Percentiles rank a stretch among this genome's conserved stretches.
These are phyloP conservation scores for Sarcomyxa edulis DNA, from an alignment of 768 basidiomycete species.

Conservation along the genomic window DNA sequence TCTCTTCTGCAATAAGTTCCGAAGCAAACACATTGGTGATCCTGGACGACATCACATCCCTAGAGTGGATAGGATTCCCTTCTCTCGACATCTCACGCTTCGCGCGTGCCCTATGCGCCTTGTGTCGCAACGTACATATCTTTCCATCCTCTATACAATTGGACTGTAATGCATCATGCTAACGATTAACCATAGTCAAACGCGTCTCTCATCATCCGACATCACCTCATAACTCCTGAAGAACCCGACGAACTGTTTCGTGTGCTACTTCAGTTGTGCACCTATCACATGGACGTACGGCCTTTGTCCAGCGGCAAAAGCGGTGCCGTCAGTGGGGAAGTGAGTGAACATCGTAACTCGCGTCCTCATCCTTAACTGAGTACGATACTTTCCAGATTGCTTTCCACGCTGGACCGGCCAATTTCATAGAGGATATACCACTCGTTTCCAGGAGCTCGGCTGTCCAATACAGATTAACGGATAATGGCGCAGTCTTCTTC, in stretches of 20 bases:
- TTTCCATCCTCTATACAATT: background rate
- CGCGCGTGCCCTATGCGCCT: conserved; percentile 49
- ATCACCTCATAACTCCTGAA: conserved; percentile 51
- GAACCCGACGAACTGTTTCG: conserved; percentile 60
- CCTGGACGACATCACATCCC: conserved; percentile 62
- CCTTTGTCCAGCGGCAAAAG: conserved; percentile 72
- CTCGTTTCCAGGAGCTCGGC: conserved; percentile 49
- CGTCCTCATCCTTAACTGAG: background rate
- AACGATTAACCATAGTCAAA: conserved; percentile 30
- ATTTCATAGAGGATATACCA: conserved; percentile 24
- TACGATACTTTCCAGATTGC: conserved; percentile 40
- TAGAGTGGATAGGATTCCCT: conserved; percentile 69
- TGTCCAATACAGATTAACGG: conserved; percentile 68
- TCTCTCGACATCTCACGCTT: conserved; percentile 49
- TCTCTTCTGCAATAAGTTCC: conserved; percentile 20
- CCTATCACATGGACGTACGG: conserved; percentile 68
- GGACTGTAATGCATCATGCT: conserved; percentile 3
- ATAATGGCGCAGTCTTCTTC: conserved; percentile 62
- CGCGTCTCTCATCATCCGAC: conserved; percentile 55
- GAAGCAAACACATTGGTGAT: conserved; percentile 40
- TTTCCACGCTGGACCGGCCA: conserved; percentile 51
- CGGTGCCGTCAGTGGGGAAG: conserved; percentile 76
- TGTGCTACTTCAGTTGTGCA: conserved; percentile 53
- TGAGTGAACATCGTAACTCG: conserved; percentile 19
- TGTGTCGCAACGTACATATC: conserved; percentile 47